Evolutionary conservation across 495 filamentous ascomycete species (phyloP).

Genomic region (Xylaria sp.): DNA sequence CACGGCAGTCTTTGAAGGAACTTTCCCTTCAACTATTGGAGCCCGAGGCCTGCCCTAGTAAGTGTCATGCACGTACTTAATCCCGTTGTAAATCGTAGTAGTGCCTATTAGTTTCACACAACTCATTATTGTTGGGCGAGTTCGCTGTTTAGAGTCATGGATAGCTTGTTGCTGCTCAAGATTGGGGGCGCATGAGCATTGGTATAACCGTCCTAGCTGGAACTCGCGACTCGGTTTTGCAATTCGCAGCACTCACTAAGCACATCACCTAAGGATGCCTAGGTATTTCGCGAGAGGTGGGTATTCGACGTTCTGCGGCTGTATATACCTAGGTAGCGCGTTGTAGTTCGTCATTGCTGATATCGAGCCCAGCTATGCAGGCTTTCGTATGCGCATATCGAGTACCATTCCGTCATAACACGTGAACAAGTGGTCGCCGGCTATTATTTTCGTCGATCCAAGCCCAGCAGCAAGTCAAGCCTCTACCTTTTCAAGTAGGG

Average conservation of each 20-base stretch:
- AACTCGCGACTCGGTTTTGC: not conserved
- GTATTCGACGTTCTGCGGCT: not conserved
- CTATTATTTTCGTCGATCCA: not conserved
- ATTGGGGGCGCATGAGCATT: not conserved
- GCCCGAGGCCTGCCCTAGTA: not conserved
- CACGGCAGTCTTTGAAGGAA: not conserved
- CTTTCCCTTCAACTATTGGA: too few species aligned
- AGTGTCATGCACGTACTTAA: not conserved
- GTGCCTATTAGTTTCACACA: not conserved
- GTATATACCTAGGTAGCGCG: not conserved
- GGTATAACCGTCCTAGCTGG: not conserved
- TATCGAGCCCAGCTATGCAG: not conserved
- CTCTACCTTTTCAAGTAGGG: conserved; percentile 26
- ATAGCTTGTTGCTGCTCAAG: not conserved
- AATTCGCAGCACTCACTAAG: not conserved
- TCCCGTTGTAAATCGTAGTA: not conserved
- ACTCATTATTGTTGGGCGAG: not conserved
- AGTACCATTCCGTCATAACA: not conserved
- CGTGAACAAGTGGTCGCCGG: not conserved
- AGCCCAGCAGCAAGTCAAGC: not conserved
- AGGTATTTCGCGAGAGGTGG: not conserved
- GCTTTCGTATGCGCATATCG: not conserved
- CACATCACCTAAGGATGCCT: not conserved
- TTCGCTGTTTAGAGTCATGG: too few species aligned
- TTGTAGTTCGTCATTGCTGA: not conserved